Evolutionary conservation across 225 moss, liverwort and hornwort species (phyloP).

Genomic region (Physcomitrellopsis africana): DNA sequence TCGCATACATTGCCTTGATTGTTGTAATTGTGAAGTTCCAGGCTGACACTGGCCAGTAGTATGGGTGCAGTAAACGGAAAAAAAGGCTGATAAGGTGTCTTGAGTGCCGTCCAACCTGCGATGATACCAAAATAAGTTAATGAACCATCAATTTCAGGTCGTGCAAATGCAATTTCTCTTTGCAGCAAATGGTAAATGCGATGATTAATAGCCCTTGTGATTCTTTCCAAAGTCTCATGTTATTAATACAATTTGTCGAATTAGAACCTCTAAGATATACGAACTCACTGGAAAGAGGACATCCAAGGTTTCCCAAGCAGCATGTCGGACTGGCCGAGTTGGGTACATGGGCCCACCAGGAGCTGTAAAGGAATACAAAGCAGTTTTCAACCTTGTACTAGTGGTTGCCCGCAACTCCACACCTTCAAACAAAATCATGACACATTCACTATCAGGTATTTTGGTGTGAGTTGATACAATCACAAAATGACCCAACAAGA

Average conservation of each 20-base stretch:
- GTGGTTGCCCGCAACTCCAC: constrained; percentile 81
- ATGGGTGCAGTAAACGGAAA: constrained; percentile 89
- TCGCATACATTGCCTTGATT: constrained; percentile 43
- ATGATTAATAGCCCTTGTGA: background rate
- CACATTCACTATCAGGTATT: background rate
- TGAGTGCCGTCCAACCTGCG: constrained; percentile 78
- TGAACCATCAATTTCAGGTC: no score
- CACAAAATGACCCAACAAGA: background rate
- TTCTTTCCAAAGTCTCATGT: constrained; percentile 3
- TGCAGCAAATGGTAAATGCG: background rate
- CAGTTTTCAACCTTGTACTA: constrained; percentile 89
- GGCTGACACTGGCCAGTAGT: constrained; percentile 90
- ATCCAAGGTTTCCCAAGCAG: constrained; percentile 94
- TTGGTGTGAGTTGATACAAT: background rate
- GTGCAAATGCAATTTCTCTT: no score
- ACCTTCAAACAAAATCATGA: constrained; percentile 49
- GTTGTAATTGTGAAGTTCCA: constrained; percentile 68
- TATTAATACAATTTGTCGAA: background rate
- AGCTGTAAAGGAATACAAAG: constrained; percentile 90
- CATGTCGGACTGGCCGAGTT: constrained; percentile 93
- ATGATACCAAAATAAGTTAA: background rate
- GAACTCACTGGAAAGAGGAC: constrained; percentile 77
- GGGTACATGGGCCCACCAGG: constrained; percentile 98
- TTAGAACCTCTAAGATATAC: background rate
- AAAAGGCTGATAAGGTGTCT: constrained; percentile 91